Base-by-base conservation (phyloP, 225 moss, liverwort and hornwort genomes). In the Lunularia cruciata region DNA sequence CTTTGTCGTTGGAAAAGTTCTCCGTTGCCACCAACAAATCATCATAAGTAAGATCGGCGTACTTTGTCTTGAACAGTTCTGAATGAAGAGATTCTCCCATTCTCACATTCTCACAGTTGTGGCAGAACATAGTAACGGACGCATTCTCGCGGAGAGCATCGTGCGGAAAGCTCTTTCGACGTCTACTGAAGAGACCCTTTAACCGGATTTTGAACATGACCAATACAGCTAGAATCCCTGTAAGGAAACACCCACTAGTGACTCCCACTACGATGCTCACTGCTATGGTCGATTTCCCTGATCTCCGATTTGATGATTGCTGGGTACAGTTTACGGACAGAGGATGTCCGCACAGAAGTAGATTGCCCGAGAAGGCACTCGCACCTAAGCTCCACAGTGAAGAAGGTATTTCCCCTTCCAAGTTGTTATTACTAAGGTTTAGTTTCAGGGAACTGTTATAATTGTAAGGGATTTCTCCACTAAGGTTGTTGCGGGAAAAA, bases 1-100 rank as follows among this genome's bases (percentile, higher is more conserved):
- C 60, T 34, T 72, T 73, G n/a, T 81, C 73, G 8, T 63, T 31
- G 4, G 73, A 69, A 56, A 81, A 81, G 16, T 70, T 70, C 48
- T 43, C 61, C 15, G 81, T 81, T 4, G 81, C 81, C 37, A 57
- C 32, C 60, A 69, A 30, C 22, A 76, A 48, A 28, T 76, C 75
- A 32, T 20, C 36, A 6, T 68, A 62, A 2, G 75, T 76, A 8
- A 76, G 48, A 61, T 52, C 54, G 3, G 48, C 68, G 12, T 59
- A 33, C 14, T 8, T 4, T 13, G 5, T 58, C 30, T 58, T 58
- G 9, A 8, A 6, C 6, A 25, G 9, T 19, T 6, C 10, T n/a
- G 51, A 51, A 6, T 14, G 20, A 22, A 12, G 5, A 15, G 43
- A 43, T 43, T 43, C 43, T 3, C 58, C 30, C 11, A 26, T 10